Base-by-base conservation (phyloP, 2,329 filamentous ascomycete species). In the Exserohilum turcica region DNA sequence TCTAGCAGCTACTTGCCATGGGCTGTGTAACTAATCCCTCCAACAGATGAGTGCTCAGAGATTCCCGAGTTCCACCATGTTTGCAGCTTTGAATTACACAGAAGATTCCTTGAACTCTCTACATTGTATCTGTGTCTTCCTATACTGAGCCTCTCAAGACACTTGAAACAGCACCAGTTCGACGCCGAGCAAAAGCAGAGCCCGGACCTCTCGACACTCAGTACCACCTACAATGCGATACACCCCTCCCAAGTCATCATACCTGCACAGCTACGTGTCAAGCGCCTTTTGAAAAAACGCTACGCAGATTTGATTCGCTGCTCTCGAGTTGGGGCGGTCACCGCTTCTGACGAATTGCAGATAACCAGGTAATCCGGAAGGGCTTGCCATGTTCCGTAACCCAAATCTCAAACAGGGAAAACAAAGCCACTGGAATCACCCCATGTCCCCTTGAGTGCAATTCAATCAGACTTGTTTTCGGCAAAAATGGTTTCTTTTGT, bases 351-450 rank as follows among this genome's bases (percentile, higher is more conserved):
- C 52, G 36, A 54, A 51, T 54, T 16, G 43, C 43, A 19, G 31
- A 29, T 8, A 10, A 9, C 43, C 16, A n/a, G 28, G 18, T 31
- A 32, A 24, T 32, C 18, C 27, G 54, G 50, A 49, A 54, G 45
- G 54, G 45, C 40, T 56, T 49, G 36, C 45, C 54, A 46, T 18
- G 29, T 37, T 46, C 36, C 28, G 50, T 18, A 53, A 24, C 45
- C n/a, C 36, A 54, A 21, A 50, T 10, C 10, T 24, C 28, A 15
- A 24, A 35, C 31, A 42, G 31, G 24, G n/a, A 47, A n/a, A n/a
- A n/a, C n/a, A n/a, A n/a, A 35, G 43, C 33, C 53, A 48, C 31
- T 31, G 18, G 16, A 28, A 10, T n/a, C n/a, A n/a, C n/a, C n/a
- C n/a, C n/a, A n/a, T n/a, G n/a, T n/a, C n/a, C n/a, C n/a, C n/a